A percentile compares a stretch with the other conserved stretches of the same genome.
phyloP scores from a whole-genome alignment of 23 red algal species.

The Agarophyton chilense region DNA sequence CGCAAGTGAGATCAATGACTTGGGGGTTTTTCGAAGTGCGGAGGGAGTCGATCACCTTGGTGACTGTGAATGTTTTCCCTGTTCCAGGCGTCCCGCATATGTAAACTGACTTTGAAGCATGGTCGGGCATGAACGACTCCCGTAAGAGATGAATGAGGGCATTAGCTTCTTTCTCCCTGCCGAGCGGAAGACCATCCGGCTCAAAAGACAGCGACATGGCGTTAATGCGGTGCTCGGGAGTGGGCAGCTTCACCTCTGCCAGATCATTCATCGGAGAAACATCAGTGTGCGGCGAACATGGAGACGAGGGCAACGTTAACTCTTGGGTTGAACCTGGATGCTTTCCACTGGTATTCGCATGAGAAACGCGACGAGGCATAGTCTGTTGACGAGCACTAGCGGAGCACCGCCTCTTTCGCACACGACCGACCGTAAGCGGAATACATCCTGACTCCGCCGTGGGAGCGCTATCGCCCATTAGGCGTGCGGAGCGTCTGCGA shows the following conservation, averaged over 20 bases:
- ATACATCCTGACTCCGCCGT: background rate
- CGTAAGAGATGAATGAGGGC: background rate
- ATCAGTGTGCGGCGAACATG: background rate
- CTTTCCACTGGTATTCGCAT: background rate
- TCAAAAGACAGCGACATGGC: background rate
- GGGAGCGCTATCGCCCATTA: background rate
- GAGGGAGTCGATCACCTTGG: background rate
- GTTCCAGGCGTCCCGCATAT: constrained; percentile 80
- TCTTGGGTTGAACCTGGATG: background rate
- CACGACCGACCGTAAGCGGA: constrained; percentile 1
- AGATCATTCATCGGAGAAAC: background rate
- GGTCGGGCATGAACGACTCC: background rate
- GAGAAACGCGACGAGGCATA: background rate
- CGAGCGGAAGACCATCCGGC: background rate
- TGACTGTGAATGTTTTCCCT: constrained; percentile 76
- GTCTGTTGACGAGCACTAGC: background rate
- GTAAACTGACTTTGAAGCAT: constrained; percentile 44
- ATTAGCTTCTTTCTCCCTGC: background rate
- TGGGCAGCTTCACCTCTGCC: background rate
- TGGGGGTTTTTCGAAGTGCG: background rate
- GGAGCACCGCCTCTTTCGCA: background rate
- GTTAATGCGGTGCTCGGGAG: background rate
- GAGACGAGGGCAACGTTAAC: background rate
- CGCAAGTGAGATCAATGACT: background rate
- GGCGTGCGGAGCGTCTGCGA: background rate